Evolutionary conservation across 1,284 basidiomycete species (phyloP).

Genomic region (Puccinia polysora): DNA sequence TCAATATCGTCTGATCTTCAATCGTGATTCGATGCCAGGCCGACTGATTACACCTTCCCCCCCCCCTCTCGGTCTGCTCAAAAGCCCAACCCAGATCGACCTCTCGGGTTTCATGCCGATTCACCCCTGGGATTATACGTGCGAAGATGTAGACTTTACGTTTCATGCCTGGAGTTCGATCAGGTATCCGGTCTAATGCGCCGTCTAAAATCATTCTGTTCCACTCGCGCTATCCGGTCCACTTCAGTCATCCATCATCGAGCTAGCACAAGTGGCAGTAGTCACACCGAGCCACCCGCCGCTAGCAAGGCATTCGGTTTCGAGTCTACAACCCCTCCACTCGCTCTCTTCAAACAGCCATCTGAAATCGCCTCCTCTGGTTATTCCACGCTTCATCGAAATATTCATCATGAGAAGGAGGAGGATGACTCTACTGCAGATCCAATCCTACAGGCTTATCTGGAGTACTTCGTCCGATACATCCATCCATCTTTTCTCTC

Average conservation of each 20-base stretch:
- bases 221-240: too few species aligned
- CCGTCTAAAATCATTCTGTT: slow-evolving; percentile 28
- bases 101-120: slow-evolving; percentile 25
- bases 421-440: too few species aligned
- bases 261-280: background rate
- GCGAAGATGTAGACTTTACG: slow-evolving; percentile 19
- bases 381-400: too few species aligned
- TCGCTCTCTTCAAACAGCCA: background rate
- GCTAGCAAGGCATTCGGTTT: background rate
- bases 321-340: background rate
- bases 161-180: slow-evolving; percentile 38
- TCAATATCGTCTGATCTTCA: too few species aligned
- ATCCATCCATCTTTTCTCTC: background rate
- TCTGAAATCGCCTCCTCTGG: too few species aligned
- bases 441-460: slow-evolving; percentile 11
- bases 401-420: background rate
- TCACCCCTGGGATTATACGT: slow-evolving; percentile 39
- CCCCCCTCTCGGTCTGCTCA: background rate
- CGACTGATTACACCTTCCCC: background rate
- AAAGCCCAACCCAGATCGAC: slow-evolving; percentile 10
- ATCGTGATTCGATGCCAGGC: background rate
- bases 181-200: slow-evolving; percentile 10
- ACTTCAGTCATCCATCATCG: too few species aligned
- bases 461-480: slow-evolving; percentile 11
- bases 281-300: background rate